phyloP scores from a whole-genome alignment of 2,329 filamentous ascomycete species.

The Didymella exigua region DNA sequence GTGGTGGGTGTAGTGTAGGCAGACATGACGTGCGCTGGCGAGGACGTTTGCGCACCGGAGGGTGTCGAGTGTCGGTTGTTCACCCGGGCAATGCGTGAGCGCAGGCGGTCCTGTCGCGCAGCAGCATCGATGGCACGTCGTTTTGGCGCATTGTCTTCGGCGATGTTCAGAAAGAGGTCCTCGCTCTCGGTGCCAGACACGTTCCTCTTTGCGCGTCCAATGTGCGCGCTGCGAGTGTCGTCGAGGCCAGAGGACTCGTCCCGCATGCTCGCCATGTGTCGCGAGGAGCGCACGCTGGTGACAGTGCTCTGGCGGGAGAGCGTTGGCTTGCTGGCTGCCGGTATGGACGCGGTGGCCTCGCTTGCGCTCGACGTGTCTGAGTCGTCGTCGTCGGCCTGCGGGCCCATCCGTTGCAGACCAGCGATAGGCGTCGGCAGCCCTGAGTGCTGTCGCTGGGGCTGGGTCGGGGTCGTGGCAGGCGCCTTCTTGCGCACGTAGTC shows the following conservation, averaged over 20 bases:
- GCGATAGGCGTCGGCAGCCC: slow-evolving; percentile 13
- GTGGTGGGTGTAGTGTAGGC: slow-evolving; percentile 33
- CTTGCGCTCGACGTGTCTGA: slow-evolving; percentile 23
- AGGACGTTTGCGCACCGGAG: slow-evolving; percentile 35
- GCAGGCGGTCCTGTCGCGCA: slow-evolving; percentile 32
- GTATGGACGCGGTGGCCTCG: slow-evolving; percentile 18
- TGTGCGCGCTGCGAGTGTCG: slow-evolving; percentile 29
- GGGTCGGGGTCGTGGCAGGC: slow-evolving; percentile 17
- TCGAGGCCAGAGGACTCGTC: slow-evolving; percentile 42
- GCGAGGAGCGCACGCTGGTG: slow-evolving; percentile 23
- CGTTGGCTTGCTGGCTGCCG: slow-evolving; percentile 21
- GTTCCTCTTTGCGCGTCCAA: slow-evolving; percentile 19
- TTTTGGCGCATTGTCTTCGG: slow-evolving; percentile 43
- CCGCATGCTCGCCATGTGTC: slow-evolving; percentile 38
- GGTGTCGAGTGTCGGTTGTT: slow-evolving; percentile 46
- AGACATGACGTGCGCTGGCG: slow-evolving; percentile 30
- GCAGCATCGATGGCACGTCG: slow-evolving; percentile 33
- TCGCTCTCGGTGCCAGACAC: slow-evolving; percentile 30
- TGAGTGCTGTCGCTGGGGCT: slow-evolving; percentile 12
- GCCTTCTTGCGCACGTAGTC: slow-evolving; percentile 42
- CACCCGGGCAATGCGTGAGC: slow-evolving; percentile 47
- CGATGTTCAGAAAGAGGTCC: slow-evolving; percentile 52
- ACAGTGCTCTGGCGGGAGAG: slow-evolving; percentile 30
- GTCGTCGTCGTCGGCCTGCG: slow-evolving; percentile 28
- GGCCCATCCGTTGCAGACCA: slow-evolving; percentile 24